Evolutionary conservation across 2,329 filamentous ascomycete genomes (phyloP).

Genomic region (Fonsecaea monophora): DNA sequence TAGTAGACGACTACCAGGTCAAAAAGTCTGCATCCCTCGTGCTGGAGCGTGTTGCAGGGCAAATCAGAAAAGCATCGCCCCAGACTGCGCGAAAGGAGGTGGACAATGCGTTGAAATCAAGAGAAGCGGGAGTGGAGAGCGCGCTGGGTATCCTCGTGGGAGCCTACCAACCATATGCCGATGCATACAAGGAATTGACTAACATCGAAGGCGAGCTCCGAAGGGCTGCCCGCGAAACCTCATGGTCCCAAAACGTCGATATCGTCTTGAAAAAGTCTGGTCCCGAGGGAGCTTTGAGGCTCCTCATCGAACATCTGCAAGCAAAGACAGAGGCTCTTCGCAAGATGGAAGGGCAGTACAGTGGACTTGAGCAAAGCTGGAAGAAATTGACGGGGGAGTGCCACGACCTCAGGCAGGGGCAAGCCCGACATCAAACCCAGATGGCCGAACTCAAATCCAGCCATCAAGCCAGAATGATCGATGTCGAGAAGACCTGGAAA

Average conservation of each 20-base stretch:
- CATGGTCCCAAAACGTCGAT: neutral
- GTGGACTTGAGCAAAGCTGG: neutral
- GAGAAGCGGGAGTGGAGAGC: neutral
- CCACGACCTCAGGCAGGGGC: neutral
- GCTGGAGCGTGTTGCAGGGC: neutral
- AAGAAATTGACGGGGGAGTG: neutral
- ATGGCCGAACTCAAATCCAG: neutral
- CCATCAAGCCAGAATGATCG: neutral
- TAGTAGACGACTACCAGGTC: neutral
- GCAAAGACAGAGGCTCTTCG: neutral
- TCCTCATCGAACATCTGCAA: neutral
- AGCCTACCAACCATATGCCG: neutral
- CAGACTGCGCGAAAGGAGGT: neutral
- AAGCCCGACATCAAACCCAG: neutral
- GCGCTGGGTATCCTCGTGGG: neutral
- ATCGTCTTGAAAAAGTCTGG: neutral
- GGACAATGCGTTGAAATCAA: neutral
- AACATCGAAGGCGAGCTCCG: neutral
- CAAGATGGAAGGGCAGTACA: neutral
- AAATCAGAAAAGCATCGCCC: neutral
- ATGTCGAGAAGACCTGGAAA: neutral
- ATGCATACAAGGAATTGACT: neutral
- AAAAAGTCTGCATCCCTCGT: neutral
- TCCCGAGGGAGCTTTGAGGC: neutral
- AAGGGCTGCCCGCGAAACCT: neutral